Percentiles rank a stretch among this genome's conserved stretches.
These are phyloP conservation scores for Danielia oregonensis DNA, from an alignment of 805 yeast species.

Conservation along the genomic window DNA sequence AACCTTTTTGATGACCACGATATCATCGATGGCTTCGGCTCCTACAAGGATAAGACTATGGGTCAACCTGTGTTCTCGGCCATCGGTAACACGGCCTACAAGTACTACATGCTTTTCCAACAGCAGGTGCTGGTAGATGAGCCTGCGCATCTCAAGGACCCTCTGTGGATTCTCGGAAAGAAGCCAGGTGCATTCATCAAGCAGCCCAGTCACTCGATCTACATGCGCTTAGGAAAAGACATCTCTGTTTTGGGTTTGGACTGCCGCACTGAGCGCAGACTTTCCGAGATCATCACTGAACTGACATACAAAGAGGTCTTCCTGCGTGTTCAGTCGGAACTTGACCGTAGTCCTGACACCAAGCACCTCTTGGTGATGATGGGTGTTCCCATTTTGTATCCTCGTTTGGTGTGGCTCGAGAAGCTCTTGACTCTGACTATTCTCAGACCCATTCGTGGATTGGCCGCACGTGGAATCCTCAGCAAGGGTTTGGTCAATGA, in stretches of 20 bases:
- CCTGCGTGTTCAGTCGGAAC: constrained; percentile 53
- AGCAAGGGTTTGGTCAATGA: constrained; percentile 79
- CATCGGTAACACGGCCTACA: constrained; percentile 76
- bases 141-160: constrained; percentile 35
- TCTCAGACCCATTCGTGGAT: constrained; percentile 59
- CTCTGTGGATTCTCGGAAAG: constrained; percentile 60
- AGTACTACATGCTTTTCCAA: constrained; percentile 87
- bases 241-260: constrained; percentile 78
- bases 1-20: constrained; percentile 95
- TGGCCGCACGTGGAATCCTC: constrained; percentile 56
- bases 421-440: constrained; percentile 56
- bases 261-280: constrained; percentile 86
- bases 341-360: constrained; percentile 50
- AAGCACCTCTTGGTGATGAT: constrained; percentile 79
- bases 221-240: constrained; percentile 69
- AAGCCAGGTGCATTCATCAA: constrained; percentile 65
- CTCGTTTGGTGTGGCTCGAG: constrained; percentile 90
- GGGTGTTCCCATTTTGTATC: constrained; percentile 95
- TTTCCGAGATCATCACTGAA: constrained; percentile 50
- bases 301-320: constrained; percentile 62
- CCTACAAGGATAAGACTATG: constrained; percentile 79
- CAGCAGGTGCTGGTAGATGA: constrained; percentile 62
- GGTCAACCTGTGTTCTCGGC: constrained; percentile 58
- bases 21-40: constrained; percentile 94
- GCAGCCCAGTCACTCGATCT: constrained; percentile 63